Conservation (phyloP, 768 basidiomycete genomes). For the Lactarius psammicola region DNA sequence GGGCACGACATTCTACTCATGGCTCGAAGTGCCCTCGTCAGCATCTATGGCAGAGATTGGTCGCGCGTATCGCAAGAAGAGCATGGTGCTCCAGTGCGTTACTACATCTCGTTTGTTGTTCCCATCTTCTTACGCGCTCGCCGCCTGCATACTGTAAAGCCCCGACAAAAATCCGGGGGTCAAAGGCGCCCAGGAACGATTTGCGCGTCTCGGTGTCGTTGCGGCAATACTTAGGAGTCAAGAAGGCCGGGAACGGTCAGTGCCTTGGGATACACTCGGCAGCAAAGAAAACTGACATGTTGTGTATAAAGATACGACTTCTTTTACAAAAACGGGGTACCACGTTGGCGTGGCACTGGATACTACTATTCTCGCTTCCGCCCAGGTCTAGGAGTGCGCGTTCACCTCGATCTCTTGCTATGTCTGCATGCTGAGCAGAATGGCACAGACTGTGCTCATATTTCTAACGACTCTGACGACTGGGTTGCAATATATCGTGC, state of each 20-base stretch:
- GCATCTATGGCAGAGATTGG: constrained; percentile 76
- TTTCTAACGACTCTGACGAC: constrained; percentile 80
- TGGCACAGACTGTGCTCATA: constrained; percentile 59
- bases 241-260: constrained; percentile 75
- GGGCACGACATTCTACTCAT: constrained; percentile 94
- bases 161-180: constrained; percentile 94
- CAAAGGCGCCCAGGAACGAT: constrained; percentile 81
- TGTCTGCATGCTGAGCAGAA: constrained; percentile 12
- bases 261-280: neutral
- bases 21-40: constrained; percentile 75
- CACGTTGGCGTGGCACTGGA: constrained; percentile 92
- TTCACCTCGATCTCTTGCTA: neutral
- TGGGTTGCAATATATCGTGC: constrained; percentile 78
- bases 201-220: constrained; percentile 88
- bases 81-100: constrained; percentile 84
- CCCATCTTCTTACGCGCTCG: neutral
- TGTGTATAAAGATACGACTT: constrained; percentile 66
- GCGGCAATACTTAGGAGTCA: constrained; percentile 73
- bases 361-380: constrained; percentile 97
- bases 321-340: constrained; percentile 97
- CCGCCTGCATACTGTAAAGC: constrained; percentile 44
- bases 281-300: constrained; percentile 9
- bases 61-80: constrained; percentile 90
- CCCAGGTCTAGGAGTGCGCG: constrained; percentile 77
- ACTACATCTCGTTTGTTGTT: neutral